Base-by-base conservation (phyloP, 192 early-diverging fungal species). In the Mortierella claussenii region DNA sequence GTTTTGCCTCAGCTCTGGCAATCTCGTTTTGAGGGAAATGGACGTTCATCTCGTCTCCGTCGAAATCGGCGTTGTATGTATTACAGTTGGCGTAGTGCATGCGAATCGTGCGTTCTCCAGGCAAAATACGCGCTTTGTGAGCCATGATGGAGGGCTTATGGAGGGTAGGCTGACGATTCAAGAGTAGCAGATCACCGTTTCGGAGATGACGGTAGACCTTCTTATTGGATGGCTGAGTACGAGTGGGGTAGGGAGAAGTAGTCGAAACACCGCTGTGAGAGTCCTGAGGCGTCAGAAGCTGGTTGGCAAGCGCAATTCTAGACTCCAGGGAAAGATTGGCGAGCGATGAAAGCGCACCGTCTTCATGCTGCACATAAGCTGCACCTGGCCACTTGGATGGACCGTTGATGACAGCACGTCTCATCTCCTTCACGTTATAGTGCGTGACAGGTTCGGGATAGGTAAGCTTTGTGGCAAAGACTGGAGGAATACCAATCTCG, bases 1-100 rank as follows among this genome's bases (percentile, higher is more conserved):
- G 76, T 79, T 91, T 91, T 44, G 97, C 95, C 84, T 99, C 98
- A 26, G 98, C 92, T 52, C 97, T 89, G 5, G 95, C 98, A 44
- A 94, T 83, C 80, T 98, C 96, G 83, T 94, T 98, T 81, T 99
- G 98, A 43, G 97, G 96, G 80, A 99, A 99, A 87, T 99, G 98
- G 65, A 97, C 90, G 85, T 99, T 99, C 98, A 99, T 99, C 85
- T 99, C 98, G 85, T 98, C 98, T 71, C 98, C 98, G 80, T 99
- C 98, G 87, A 99, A 99, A 90, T 99, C 98, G 61, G 96, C 97
- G 83, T 94, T 94, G 52, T 95, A 95, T 28, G 94, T 90, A 75
- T 94, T 93, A 80, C 92, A 91, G 76, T 92, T 96, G 57, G 97
- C 94, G 79, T 98, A 99, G 81, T 99, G 98, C 97, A 99, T 97